Percentiles rank a stretch among this genome's conserved stretches.
phyloP scores from a whole-genome alignment of 2,329 filamentous ascomycete species.

The Beauveria pseudobassiana region DNA sequence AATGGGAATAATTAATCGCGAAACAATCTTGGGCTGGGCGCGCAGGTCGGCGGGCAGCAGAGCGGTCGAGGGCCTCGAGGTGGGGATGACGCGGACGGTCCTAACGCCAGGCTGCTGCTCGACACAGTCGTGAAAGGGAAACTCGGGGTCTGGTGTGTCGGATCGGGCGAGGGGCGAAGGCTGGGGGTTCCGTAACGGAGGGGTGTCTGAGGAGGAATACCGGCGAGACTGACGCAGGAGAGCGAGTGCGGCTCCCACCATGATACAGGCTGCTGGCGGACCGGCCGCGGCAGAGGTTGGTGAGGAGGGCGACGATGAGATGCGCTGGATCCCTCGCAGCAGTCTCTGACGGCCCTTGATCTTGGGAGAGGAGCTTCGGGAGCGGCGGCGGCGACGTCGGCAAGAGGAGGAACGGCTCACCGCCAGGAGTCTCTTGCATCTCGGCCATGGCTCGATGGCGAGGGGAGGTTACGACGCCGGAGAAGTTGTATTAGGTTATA shows the following conservation, averaged over 20 bases:
- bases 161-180: conserved; percentile 35
- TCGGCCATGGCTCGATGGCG: conserved; percentile 13
- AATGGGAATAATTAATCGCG: too few relatives aligned
- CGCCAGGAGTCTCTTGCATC: conserved; percentile 18
- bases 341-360: conserved; percentile 62
- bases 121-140: conserved; percentile 31
- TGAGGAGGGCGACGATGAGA: conserved; percentile 73
- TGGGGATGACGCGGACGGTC: conserved; percentile 40
- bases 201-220: conserved; percentile 23
- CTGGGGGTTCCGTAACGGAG: conserved; percentile 25
- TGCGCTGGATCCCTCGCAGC: conserved; percentile 68
- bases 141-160: conserved; percentile 32
- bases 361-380: conserved; percentile 33
- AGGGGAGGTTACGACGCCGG: not conserved
- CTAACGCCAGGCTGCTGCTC: conserved; percentile 44
- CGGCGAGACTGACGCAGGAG: conserved; percentile 48
- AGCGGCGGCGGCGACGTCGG: conserved; percentile 16
- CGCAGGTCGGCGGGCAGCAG: conserved; percentile 56
- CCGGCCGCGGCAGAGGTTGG: conserved; percentile 53
- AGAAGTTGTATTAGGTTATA: not conserved
- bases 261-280: conserved; percentile 62
- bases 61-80: conserved; percentile 39
- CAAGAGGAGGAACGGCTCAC: conserved; percentile 14
- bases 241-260: conserved; percentile 38
- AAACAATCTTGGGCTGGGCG: conserved; percentile 15